Base-by-base conservation (phyloP, 2,329 filamentous ascomycete genomes). In the Cercospora brassicicola region DNA sequence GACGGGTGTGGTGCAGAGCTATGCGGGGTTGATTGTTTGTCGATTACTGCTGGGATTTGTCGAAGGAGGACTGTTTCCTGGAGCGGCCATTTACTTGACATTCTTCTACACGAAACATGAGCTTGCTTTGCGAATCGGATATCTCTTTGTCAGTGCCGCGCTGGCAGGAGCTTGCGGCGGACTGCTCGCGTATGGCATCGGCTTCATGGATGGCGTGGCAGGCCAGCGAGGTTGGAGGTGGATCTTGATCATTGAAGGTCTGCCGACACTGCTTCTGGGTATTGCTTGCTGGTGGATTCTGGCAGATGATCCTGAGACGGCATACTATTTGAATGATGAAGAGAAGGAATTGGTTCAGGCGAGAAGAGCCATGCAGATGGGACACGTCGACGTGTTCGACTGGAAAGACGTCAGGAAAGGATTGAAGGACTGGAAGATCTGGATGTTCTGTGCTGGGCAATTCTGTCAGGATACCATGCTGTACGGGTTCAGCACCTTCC, bases 51-150 rank as follows among this genome's bases (percentile, higher is more conserved):
- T 93, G 0, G 91, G 91, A 4, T 82, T 85, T 6, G 84, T 91
- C 45, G 90, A 92, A 78, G 89, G 89, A 0, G 90, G 90, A 0
- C 80, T 92, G 0, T 91, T 92, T 71, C 90, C 90, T 0, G 90
- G 90, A 0, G 67, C 91, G 71, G 88, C 86, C 4, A 80, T 90
- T 18, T 92, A 92, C 72, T 83, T 93, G 18, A 92, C 90, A 0
- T 86, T 92, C 71, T 93, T 92, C 82, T 93, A 93, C 80, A 90
- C 88, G 57, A 90, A 90, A 75, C 84, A 85, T 30, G 91, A 93
- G 78, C 84, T 93, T 1, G 90, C 90, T 4, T 79, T 92, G 51
- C 87, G 91, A 2, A 88, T 92, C 2, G 90, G 89, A 1, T 92
- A 91, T 72, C 83, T 93, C 0, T 92, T 93, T 75, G 88, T 90